Evolutionary conservation across 83 land plant genomes (phyloP), one percentile per base, ranked within the genome.

Genomic region (Thuja plicata): DNA sequence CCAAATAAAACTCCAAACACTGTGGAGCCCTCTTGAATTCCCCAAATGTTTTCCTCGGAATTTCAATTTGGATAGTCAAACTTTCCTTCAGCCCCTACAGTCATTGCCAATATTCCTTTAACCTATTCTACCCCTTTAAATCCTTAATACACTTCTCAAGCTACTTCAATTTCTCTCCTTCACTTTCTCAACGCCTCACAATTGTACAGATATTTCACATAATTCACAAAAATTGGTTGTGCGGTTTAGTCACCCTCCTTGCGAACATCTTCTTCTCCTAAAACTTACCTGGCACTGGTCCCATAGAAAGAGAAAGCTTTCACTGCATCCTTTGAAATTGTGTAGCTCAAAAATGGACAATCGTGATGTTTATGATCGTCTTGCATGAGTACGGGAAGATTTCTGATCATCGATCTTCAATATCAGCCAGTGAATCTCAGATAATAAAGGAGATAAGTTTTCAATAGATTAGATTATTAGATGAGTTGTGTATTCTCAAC

Each of bases 11-110:
- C 45, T 86, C 66, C 87, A 86, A 37, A 24, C 87, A 86, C 37
- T 55, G 27, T 73, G 57, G 16, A 13, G 87, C 87, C 45, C 45
- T 60, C 62, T 86, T 73, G 38, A 86, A 86, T 55, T 86, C 87
- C 40, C 55, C 71, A 32, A 57, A 52, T 35, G 57, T 86, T 19
- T 38, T 86, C 27, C 3, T 46, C n/a, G 57, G 15, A 54, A 86
- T 19, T 12, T 85, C 57, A 54, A 9, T 85, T 27, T 86, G 71
- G 16, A 35, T n/a, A 38, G 6, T 0, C 48, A 82, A 46, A 43
- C n/a, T 52, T n/a, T 82, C 24, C 85, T 43, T 45, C 50, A 19
- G 5, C 34, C 52, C 85, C 46, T 41, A n/a, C 50, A 82, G 85
- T 30, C 52, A 30, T 8, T 45, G 52, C 48, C 52, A 83, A 1